Base-by-base conservation (phyloP, 176 grass and related monocot species). In the Avena eriantha region DNA sequence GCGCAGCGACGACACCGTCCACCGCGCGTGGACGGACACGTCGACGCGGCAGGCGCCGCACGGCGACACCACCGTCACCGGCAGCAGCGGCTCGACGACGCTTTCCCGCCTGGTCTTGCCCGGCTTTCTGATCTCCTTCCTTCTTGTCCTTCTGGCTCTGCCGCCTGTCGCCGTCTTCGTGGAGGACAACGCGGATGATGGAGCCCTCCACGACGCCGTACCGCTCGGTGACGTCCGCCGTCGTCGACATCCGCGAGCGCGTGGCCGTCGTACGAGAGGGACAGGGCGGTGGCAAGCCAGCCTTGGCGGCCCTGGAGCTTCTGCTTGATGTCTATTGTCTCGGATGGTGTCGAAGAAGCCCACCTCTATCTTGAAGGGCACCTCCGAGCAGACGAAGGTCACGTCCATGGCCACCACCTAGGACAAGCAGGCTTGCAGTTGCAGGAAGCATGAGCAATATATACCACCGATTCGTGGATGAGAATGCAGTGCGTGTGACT, bases 331-430 rank as follows among this genome's bases (percentile, higher is more conserved):
- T 29, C 29, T 29, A 29, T 29, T 29, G 29, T 95, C 93, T n/a
- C 15, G 23, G 56, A 95, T 83, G 5, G 82, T 95, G 83, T 92
- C 90, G 72, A 95, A 95, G 86, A 89, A 95, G 70, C 90, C 86
- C 46, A 92, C 84, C 86, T 95, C 93, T 53, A 92, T 86, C 76
- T n/a, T 51, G 86, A 95, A 89, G 22, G 65, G 24, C 71, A 63
- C 67, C 51, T 90, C 80, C n/a, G 90, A 71, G 50, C 85, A 90
- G 70, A 90, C 83, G 55, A 92, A 88, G 69, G 60, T 86, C 60
- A 95, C 90, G 65, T 95, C 93, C 43, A 46, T 46, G 45, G 45
- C 8, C 45, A 46, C 45, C 43, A 45, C 43, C 43, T 46, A 46
- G 45, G 1, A 46, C 45, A 46, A 46, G 45, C 45, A 46, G 45